Base-by-base conservation (phyloP, 2,329 filamentous ascomycete species). In the Phialophora expanda region DNA sequence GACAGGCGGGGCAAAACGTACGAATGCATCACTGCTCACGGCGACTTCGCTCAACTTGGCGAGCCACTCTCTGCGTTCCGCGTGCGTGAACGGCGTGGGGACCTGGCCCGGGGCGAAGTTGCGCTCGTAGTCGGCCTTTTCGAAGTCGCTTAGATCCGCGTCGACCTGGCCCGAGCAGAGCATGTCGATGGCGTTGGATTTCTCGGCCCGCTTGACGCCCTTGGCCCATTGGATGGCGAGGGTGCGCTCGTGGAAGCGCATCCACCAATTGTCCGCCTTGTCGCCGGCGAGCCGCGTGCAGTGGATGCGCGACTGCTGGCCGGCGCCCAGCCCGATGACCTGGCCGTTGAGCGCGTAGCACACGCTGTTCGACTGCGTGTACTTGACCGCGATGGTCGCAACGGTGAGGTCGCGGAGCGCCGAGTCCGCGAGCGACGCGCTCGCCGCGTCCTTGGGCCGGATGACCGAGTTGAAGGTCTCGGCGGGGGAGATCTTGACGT, bases 231-330 rank as follows among this genome's bases (percentile, higher is more conserved):
- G 91, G 78, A 99, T 90, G 76, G 83, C 85, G 57, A 98, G 85
- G 12, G 95, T 91, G 61, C 92, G 90, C 73, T 92, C 89, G 83
- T 97, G 91, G 88, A 98, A 98, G 75, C 95, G 91, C 85, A 99
- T 90, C 95, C 94, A 99, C 94, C 94, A 98, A 85, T 96, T 97
- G 81, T 99, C 95, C 56, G 93, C 92, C 85, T 99, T 99, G 84
- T 98, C 94, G 67, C 95, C 95, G 11, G 95, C 95, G 59, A 99
- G 87, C 71, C 95, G 90, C 50, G 95, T 99, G 87, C 95, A 99
- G 86, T 99, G 95, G 74, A 99, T 99, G 73, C 95, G 90, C 68
- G 92, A 96, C 82, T 99, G 95, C 81, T 99, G 95, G 67, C 95
- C 95, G 62, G 95, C 95, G 71, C 95, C 95, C 63, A 99, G 88